A percentile compares a stretch with the other conserved stretches of the same genome.
Conservation (phyloP, 2,329 filamentous ascomycete species). For the Blumeriella jaapii region DNA sequence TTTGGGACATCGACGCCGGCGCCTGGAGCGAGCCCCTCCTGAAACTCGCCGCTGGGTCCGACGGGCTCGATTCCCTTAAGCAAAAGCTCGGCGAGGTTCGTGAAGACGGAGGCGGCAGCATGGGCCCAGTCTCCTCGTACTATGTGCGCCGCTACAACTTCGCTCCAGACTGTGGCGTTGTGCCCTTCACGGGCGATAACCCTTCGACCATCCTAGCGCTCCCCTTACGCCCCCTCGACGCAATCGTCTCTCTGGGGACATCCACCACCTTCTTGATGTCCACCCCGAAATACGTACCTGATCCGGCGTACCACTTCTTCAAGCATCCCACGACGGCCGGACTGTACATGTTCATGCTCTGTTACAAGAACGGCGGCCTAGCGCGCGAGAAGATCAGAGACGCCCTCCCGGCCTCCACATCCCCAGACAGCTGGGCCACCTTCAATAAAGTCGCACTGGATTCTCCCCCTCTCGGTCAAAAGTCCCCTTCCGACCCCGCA, state of each 20-base stretch:
- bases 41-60: conserved; percentile 51
- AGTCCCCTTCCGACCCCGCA: conserved; percentile 43
- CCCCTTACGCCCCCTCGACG: conserved; percentile 76
- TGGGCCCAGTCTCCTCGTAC: conserved; percentile 68
- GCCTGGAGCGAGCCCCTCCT: conserved; percentile 67
- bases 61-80: conserved; percentile 53
- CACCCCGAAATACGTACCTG: conserved; percentile 79
- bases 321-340: conserved; percentile 87
- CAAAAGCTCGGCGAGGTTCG: conserved; percentile 71
- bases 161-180: conserved; percentile 58
- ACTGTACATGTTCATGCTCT: conserved; percentile 99
- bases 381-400: conserved; percentile 86
- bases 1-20: conserved; percentile 77
- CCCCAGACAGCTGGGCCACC: conserved; percentile 54
- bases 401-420: conserved; percentile 47
- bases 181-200: conserved; percentile 91
- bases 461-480: conserved; percentile 58
- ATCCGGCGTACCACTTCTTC: conserved; percentile 93
- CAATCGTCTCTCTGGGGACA: conserved; percentile 89
- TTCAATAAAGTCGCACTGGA: conserved; percentile 67
- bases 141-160: conserved; percentile 74
- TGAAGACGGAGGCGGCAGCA: conserved; percentile 65
- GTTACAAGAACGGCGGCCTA: conserved; percentile 96
- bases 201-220: conserved; percentile 88
- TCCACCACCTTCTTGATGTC: conserved; percentile 97